Evolutionary conservation across 2,329 filamentous ascomycete species (phyloP), one percentile per base, ranked within the genome.

Genomic region (Colletotrichum horii): DNA sequence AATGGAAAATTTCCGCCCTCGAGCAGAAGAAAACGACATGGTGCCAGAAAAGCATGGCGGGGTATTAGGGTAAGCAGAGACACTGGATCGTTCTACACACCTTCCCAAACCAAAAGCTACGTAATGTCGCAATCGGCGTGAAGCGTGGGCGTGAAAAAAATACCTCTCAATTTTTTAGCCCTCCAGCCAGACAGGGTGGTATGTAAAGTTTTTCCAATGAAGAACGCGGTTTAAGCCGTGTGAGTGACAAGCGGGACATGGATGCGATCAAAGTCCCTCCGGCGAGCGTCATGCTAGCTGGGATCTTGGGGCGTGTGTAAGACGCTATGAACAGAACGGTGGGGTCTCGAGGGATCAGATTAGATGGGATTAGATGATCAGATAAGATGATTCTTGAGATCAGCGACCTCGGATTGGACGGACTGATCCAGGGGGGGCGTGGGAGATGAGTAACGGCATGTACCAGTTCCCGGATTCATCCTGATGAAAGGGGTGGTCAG

Each of bases 361-460:
- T 74, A 71, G 72, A 74, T 74, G 67, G 66, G 72, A 74, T 74
- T 74, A 71, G 72, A 74, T 74, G 67, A 74, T 74, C 72, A 71
- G 72, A 74, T 74, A 74, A 71, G 72, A 62, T 71, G 72, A 66
- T 55, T 30, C 22, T 11, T 58, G 56, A 69, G 14, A 71, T 74
- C 43, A 55, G 9, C 30, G 36, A 22, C 24, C 14, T 28, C 26
- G 71, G 67, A 74, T 71, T 74, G 72, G 72, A 74, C 38, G 36
- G 32, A 22, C 14, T 5, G 3, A 36, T 36, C 58, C 19, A 70
- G 52, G 52, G 26, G 34, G 28, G 22, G 22, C 22, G 64, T n/a
- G 38, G 48, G 11, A 36, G n/a, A 24, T 61, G 67, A 71, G 67
- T 74, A 74, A 74, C 52, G 30, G 15, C 67, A 48, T 60, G 55